Percentiles rank a stretch among this genome's conserved stretches.
These are phyloP conservation scores for Oxyria digyna DNA, from an alignment of 148 eudicot species.

Conservation along the genomic window DNA sequence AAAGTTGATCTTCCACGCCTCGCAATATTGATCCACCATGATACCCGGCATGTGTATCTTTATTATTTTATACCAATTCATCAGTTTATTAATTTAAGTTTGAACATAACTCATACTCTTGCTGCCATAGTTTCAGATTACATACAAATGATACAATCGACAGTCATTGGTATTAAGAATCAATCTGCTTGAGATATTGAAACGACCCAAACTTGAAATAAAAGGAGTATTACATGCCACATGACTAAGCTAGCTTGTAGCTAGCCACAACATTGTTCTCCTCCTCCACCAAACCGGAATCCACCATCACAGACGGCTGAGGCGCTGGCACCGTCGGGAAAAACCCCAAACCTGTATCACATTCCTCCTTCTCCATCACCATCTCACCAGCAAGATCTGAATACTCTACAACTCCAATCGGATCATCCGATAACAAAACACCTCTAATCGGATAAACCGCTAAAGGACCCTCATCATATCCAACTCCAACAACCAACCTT, in stretches of 20 bases:
- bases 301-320: neutral
- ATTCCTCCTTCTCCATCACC: neutral
- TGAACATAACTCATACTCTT: too few relatives aligned
- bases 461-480: neutral
- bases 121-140: too few relatives aligned
- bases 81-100: too few relatives aligned
- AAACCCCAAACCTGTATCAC: neutral
- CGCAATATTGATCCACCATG: neutral
- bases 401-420: neutral
- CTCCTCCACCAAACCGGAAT: neutral
- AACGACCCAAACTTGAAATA: too few relatives aligned
- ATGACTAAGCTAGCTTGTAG: neutral
- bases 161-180: too few relatives aligned
- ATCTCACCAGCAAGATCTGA: neutral
- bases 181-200: too few relatives aligned
- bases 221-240: too few relatives aligned
- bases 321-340: neutral
- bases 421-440: neutral
- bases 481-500: neutral
- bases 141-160: too few relatives aligned
- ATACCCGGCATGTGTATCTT: neutral
- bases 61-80: too few relatives aligned
- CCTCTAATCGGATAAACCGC: neutral
- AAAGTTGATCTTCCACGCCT: neutral
- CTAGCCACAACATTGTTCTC: neutral